Percentiles rank a stretch among this genome's conserved stretches.
These are phyloP conservation scores for Geotrichum cucujoidarum DNA, from an alignment of 1,139 yeast genomes.

Conservation along the genomic window DNA sequence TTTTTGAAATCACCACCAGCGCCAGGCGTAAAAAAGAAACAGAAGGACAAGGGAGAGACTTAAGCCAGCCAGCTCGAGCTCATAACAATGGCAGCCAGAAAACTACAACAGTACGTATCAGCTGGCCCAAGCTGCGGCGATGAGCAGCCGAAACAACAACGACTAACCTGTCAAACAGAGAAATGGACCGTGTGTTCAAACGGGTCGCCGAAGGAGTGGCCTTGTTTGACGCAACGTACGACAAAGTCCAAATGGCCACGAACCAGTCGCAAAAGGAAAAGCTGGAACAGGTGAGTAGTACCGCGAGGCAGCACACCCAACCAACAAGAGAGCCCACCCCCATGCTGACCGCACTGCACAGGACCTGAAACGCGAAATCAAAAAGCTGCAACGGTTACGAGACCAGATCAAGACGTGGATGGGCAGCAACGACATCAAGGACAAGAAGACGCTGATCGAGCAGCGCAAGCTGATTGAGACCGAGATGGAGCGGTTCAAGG, in stretches of 20 bases:
- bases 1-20: no score
- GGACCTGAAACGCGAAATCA: slow-evolving; percentile 92
- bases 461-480: slow-evolving; percentile 73
- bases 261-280: slow-evolving; percentile 90
- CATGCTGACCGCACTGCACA: slow-evolving; percentile 2
- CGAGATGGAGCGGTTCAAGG: slow-evolving; percentile 96
- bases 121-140: no score
- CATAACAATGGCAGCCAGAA: slow-evolving; percentile 56
- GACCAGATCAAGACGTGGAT: slow-evolving; percentile 97
- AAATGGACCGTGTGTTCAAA: slow-evolving; percentile 92
- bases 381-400: slow-evolving; percentile 86
- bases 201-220: slow-evolving; percentile 91
- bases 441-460: slow-evolving; percentile 74
- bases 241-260: slow-evolving; percentile 76
- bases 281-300: slow-evolving; percentile 48
- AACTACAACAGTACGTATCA: slow-evolving; percentile 51
- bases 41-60: background rate
- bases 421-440: slow-evolving; percentile 86
- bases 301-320: background rate
- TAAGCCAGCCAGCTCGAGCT: background rate
- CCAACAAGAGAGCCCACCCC: background rate
- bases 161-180: slow-evolving; percentile 39
- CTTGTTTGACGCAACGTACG: slow-evolving; percentile 81
- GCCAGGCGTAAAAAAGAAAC: no score
- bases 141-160: background rate